Evolutionary conservation across 148 eudicot genomes (phyloP).

Genomic region (Silene uniflora): DNA sequence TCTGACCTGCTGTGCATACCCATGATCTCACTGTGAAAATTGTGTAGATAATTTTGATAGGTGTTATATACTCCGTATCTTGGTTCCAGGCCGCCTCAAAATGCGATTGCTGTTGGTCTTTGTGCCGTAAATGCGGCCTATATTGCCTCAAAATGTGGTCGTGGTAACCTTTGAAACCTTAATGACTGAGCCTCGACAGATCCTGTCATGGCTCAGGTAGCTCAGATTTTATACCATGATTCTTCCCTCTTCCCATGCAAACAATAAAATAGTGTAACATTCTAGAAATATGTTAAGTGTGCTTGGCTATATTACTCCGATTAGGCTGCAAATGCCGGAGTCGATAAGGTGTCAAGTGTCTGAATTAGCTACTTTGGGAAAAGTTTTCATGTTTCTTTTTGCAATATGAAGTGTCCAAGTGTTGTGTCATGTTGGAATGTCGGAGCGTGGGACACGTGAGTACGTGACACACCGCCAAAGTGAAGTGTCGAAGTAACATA

Average conservation of each 20-base stretch:
- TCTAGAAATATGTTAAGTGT: no score
- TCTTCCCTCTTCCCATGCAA: no score
- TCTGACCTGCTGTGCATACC: constrained; percentile 18
- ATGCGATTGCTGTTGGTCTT: background rate
- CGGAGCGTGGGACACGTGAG: background rate
- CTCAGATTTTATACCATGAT: no score
- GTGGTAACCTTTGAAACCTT: background rate
- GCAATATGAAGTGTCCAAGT: background rate
- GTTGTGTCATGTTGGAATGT: background rate
- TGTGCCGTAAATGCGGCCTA: background rate
- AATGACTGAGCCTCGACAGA: background rate
- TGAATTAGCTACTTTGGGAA: no score
- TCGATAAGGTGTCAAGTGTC: no score
- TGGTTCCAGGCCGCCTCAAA: background rate
- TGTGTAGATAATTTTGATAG: background rate
- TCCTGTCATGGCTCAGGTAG: no score
- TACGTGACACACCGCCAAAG: background rate
- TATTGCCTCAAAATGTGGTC: background rate
- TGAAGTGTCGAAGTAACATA: background rate
- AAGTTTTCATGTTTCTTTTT: no score
- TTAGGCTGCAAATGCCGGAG: no score
- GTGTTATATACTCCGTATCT: background rate
- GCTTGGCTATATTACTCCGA: no score
- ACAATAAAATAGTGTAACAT: no score
- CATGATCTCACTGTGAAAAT: background rate